Evolutionary conservation across 2,329 filamentous ascomycete species (phyloP).

Genomic region (Trichoderma guizhouense): DNA sequence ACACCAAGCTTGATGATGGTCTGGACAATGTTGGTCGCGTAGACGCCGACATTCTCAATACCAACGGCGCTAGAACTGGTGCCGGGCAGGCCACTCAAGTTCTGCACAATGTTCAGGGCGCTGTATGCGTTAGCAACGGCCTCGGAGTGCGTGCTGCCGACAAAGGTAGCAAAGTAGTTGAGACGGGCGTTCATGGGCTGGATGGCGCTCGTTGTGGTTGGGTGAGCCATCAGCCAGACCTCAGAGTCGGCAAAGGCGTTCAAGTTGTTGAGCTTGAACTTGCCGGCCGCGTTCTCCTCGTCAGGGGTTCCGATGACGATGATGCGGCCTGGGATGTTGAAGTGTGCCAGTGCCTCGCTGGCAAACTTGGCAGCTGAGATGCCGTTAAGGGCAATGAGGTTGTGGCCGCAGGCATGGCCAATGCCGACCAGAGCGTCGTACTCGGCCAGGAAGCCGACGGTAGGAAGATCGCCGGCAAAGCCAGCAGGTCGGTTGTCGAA

Average conservation of each 20-base stretch:
- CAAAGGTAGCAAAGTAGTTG: slow-evolving; percentile 20
- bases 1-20: slow-evolving; percentile 19
- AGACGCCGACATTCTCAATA: slow-evolving; percentile 22
- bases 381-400: slow-evolving; percentile 21
- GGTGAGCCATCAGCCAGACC: slow-evolving; percentile 24
- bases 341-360: slow-evolving; percentile 19
- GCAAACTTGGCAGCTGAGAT: slow-evolving; percentile 19
- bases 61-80: slow-evolving; percentile 18
- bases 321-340: slow-evolving; percentile 19
- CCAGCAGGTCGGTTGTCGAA: slow-evolving; percentile 18
- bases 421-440: slow-evolving; percentile 21
- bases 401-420: slow-evolving; percentile 23
- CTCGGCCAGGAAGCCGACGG: slow-evolving; percentile 21
- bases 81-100: slow-evolving; percentile 13
- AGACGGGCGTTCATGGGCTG: slow-evolving; percentile 23
- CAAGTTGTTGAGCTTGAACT: slow-evolving; percentile 20
- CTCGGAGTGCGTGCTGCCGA: slow-evolving; percentile 18
- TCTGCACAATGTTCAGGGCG: slow-evolving; percentile 17
- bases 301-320: slow-evolving; percentile 20
- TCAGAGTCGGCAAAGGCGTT: slow-evolving; percentile 19
- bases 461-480: slow-evolving; percentile 10
- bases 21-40: slow-evolving; percentile 21
- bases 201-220: slow-evolving; percentile 18
- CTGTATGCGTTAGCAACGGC: slow-evolving; percentile 21
- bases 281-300: slow-evolving; percentile 23